Percentiles rank a stretch among this genome's conserved stretches.
These are phyloP conservation scores for Hyphodiscus sp. DNA, from an alignment of 2,329 filamentous ascomycete species.

Conservation along the genomic window DNA sequence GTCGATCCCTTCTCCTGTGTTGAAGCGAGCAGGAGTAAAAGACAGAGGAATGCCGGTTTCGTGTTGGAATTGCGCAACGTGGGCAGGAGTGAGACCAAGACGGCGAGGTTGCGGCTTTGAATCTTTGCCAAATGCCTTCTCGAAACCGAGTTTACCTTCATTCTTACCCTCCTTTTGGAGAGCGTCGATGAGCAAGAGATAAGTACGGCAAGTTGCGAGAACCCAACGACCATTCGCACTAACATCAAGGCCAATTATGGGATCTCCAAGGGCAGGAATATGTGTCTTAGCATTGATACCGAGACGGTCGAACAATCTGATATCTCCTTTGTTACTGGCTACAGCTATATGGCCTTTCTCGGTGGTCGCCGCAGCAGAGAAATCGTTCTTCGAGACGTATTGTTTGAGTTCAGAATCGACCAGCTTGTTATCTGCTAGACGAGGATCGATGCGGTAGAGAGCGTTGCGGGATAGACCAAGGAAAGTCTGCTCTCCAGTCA, in stretches of 20 bases:
- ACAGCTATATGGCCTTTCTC: conserved; percentile 96
- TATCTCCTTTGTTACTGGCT: conserved; percentile 95
- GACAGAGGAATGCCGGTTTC: conserved; percentile 81
- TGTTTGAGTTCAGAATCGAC: conserved; percentile 92
- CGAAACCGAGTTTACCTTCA: conserved; percentile 95
- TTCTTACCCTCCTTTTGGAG: conserved; percentile 92
- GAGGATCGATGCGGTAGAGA: conserved; percentile 88
- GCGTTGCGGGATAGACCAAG: conserved; percentile 89
- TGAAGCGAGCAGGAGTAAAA: conserved; percentile 92
- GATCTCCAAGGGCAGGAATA: conserved; percentile 88
- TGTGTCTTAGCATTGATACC: conserved; percentile 97
- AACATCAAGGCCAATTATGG: conserved; percentile 90
- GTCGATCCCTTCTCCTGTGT: conserved; percentile 70
- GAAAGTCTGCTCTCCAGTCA: conserved; percentile 93
- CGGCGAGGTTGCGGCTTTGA: conserved; percentile 89
- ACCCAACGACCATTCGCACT: conserved; percentile 96
- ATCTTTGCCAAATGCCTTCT: conserved; percentile 87
- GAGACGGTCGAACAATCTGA: conserved; percentile 90
- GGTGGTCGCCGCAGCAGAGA: conserved; percentile 88
- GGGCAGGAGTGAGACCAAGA: conserved; percentile 79
- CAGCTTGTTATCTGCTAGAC: conserved; percentile 82
- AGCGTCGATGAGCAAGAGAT: conserved; percentile 87
- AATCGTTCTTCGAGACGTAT: conserved; percentile 94
- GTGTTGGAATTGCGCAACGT: conserved; percentile 95
- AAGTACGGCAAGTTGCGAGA: conserved; percentile 87